Conservation (phyloP, 1,284 basidiomycete species). For the Blastosporella zonata region DNA sequence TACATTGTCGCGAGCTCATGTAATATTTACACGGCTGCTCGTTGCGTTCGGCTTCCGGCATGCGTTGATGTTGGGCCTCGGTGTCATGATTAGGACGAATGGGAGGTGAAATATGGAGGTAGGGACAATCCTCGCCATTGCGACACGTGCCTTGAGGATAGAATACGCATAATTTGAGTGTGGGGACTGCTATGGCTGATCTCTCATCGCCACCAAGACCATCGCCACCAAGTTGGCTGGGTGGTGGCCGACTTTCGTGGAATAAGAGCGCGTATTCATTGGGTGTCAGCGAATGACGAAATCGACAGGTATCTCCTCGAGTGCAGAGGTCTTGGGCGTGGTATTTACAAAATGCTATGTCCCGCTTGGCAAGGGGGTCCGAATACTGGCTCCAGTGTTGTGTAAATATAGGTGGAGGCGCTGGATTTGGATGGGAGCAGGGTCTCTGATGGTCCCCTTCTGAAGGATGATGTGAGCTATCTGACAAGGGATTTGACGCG, state of each 20-base stretch:
- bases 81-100: constrained; percentile 1
- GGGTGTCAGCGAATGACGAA: constrained; percentile 36
- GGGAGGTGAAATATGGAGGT: constrained; percentile 26
- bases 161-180: constrained; percentile 27
- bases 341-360: constrained; percentile 39
- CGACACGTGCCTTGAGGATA: constrained; percentile 36
- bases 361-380: constrained; percentile 31
- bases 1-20: constrained; percentile 9
- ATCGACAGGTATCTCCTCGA: constrained; percentile 29
- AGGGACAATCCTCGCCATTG: constrained; percentile 38
- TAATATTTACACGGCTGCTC: constrained; percentile 20
- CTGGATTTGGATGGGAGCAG: constrained; percentile 1
- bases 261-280: constrained; percentile 36
- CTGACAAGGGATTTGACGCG: not conserved
- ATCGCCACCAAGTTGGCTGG: constrained; percentile 17
- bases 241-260: constrained; percentile 32
- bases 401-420: not conserved
- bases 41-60: constrained; percentile 1
- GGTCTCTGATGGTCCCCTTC: not conserved
- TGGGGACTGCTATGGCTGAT: constrained; percentile 4
- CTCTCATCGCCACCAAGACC: constrained; percentile 1
- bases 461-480: not conserved
- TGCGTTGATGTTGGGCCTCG: not conserved
- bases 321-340: constrained; percentile 36
- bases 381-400: constrained; percentile 40